Conservation (phyloP, 2,329 filamentous ascomycete genomes). For the Pseudogymnoascus pannorum region DNA sequence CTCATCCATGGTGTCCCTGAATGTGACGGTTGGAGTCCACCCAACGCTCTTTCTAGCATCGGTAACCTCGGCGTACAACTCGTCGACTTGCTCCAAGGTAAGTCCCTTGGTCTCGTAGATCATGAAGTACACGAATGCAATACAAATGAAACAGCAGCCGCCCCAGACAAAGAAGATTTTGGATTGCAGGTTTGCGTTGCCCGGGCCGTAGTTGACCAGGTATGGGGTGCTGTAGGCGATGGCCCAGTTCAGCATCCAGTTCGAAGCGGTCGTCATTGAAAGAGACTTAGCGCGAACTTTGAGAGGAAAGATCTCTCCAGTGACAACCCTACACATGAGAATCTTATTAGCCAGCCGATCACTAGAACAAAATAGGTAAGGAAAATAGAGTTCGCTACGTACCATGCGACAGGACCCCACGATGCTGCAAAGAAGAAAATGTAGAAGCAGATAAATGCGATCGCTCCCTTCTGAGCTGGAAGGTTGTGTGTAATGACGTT, state of each 20-base stretch:
- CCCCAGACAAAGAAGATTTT: conserved; percentile 81
- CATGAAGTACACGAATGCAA: conserved; percentile 67
- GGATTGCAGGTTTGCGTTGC: conserved; percentile 61
- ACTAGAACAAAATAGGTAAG: conserved; percentile 24
- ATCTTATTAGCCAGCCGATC: conserved; percentile 14
- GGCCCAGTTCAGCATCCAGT: conserved; percentile 73
- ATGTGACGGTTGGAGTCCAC: conserved; percentile 37
- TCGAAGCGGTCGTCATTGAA: conserved; percentile 67
- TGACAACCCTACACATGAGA: conserved; percentile 53
- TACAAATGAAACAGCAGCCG: conserved; percentile 61
- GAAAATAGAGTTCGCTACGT: background rate
- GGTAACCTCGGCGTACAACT: conserved; percentile 65
- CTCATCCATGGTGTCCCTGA: conserved; percentile 15
- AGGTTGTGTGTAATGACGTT: conserved; percentile 43
- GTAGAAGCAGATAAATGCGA: conserved; percentile 60
- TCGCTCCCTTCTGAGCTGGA: conserved; percentile 48
- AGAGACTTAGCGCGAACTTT: conserved; percentile 68
- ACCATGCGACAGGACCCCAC: conserved; percentile 69
- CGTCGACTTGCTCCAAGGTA: conserved; percentile 69
- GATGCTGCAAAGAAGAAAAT: conserved; percentile 75
- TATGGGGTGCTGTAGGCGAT: conserved; percentile 78
- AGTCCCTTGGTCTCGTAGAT: conserved; percentile 73
- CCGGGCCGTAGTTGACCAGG: conserved; percentile 60
- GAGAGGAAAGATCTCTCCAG: conserved; percentile 62
- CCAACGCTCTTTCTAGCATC: conserved; percentile 62